phyloP scores from a whole-genome alignment of 306 rosid genomes.

The Glycine soja region DNA sequence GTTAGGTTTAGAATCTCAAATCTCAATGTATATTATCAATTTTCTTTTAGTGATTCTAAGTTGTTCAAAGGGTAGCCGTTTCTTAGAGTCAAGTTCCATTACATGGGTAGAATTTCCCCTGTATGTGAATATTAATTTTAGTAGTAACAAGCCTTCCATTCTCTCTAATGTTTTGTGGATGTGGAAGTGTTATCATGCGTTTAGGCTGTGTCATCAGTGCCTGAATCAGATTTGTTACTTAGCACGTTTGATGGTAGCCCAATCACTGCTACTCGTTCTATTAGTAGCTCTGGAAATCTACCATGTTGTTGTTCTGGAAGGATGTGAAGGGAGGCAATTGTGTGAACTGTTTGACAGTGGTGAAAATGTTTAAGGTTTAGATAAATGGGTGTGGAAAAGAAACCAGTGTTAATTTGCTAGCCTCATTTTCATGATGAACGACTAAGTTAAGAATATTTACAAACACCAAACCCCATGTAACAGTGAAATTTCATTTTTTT shows the following conservation, averaged over 20 bases:
- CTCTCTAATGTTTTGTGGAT: conserved; percentile 12
- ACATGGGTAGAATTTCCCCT: conserved; percentile 39
- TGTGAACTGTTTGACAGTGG: conserved; percentile 4
- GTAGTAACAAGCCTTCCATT: conserved; percentile 36
- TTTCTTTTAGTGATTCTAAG: conserved; percentile 59
- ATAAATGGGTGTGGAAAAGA: not conserved
- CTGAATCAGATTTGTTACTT: not conserved
- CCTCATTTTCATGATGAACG: not conserved
- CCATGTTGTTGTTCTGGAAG: conserved; percentile 6
- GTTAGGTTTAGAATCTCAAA: conserved; percentile 75
- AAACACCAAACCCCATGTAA: not conserved
- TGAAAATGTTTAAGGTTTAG: not conserved
- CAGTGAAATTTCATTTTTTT: not conserved
- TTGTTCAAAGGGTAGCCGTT: conserved; percentile 57
- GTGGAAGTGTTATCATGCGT: conserved; percentile 16
- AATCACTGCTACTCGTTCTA: not conserved
- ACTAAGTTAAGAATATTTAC: not conserved
- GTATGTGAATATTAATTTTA: conserved; percentile 56
- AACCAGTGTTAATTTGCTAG: not conserved
- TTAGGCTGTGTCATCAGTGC: not conserved
- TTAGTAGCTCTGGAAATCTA: not conserved
- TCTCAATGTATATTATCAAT: conserved; percentile 67
- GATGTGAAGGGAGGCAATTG: not conserved
- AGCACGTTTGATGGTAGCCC: not conserved
- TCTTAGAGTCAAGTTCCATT: conserved; percentile 46